phyloP scores from a whole-genome alignment of 1,139 yeast genomes.

The Pichia sp. region DNA sequence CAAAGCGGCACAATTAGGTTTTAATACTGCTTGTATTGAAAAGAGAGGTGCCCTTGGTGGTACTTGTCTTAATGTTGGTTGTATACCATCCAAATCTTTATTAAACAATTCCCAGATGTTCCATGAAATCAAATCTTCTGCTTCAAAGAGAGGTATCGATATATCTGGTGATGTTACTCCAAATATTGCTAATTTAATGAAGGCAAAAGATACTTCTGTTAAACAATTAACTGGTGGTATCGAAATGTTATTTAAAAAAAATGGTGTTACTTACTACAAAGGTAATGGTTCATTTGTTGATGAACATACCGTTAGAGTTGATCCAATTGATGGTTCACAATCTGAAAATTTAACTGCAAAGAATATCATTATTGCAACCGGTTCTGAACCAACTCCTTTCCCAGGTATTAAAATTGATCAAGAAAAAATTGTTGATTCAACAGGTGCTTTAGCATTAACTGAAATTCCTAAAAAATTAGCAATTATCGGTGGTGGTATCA shows the following conservation, averaged over 20 bases:
- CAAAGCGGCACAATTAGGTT: constrained; percentile 95
- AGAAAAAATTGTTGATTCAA: constrained; percentile 93
- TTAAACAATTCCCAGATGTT: constrained; percentile 90
- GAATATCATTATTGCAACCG: constrained; percentile 93
- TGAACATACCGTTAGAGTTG: constrained; percentile 72
- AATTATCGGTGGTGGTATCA: constrained; percentile 98
- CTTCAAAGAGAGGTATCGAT: constrained; percentile 85
- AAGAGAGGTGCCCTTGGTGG: constrained; percentile 97
- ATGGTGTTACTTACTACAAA: constrained; percentile 90
- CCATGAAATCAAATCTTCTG: constrained; percentile 83
- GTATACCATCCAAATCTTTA: constrained; percentile 96
- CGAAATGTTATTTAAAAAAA: constrained; percentile 90
- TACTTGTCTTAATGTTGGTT: constrained; percentile 96
- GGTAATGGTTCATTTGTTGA: constrained; percentile 86
- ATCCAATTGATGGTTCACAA: constrained; percentile 82
- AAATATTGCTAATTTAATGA: constrained; percentile 75
- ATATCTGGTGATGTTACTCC: constrained; percentile 65
- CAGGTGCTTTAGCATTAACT: constrained; percentile 80
- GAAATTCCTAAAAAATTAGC: constrained; percentile 90
- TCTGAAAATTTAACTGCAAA: constrained; percentile 66
- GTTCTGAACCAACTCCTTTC: constrained; percentile 98
- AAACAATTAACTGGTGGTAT: constrained; percentile 87
- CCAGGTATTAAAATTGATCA: constrained; percentile 97
- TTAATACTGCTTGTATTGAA: constrained; percentile 92
- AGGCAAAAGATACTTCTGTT: constrained; percentile 89